Evolutionary conservation across 495 filamentous ascomycete species (phyloP), one percentile per base, ranked within the genome.

Genomic region (Penicillium desertorum): DNA sequence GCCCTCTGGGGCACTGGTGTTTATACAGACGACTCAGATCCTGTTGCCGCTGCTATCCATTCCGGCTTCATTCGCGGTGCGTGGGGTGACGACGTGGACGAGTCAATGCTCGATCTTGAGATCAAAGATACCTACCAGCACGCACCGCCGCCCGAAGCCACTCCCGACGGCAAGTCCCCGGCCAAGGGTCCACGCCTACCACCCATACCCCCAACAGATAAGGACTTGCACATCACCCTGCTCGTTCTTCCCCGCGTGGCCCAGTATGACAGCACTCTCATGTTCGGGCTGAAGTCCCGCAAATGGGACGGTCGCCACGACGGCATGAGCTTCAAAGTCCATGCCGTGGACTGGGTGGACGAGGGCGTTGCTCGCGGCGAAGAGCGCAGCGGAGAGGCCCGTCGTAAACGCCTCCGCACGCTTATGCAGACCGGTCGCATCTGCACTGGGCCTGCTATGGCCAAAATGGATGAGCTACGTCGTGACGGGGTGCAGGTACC

Each of bases 1-100:
- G 86, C 88, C 2, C 71, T 98, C 3, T 98, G 92, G 92, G 94
- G 94, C 10, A 92, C 91, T 0, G 90, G 92, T 19, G 79, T 98
- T 6, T 98, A 98, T 69, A 96, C 92, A 0, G 95, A 98, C 62
- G 95, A 98, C 73, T 96, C 91, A 0, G 95, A 98, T 67, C 83
- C 91, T 5, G 81, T 98, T 47, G 95, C 92, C 0, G 92, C 92
- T 4, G 91, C 93, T 54, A 94, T 98, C 55, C 94, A 98, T 70
- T 84, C 86, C 14, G 95, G 95, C 9, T 97, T 88, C 83, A 88
- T 98, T 56, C 85, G 88, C 10, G 94, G 93, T 25, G 90, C 89
- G 57, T 96, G 91, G 87, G 81, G 84, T 17, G 83, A 89, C 1
- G 88, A 90, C 41, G 85, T 93, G 3, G 83, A 88, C 58, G 68